Evolutionary conservation across 495 filamentous ascomycete species (phyloP), one percentile per base, ranked within the genome.

Genomic region (Aspergillus diversus): DNA sequence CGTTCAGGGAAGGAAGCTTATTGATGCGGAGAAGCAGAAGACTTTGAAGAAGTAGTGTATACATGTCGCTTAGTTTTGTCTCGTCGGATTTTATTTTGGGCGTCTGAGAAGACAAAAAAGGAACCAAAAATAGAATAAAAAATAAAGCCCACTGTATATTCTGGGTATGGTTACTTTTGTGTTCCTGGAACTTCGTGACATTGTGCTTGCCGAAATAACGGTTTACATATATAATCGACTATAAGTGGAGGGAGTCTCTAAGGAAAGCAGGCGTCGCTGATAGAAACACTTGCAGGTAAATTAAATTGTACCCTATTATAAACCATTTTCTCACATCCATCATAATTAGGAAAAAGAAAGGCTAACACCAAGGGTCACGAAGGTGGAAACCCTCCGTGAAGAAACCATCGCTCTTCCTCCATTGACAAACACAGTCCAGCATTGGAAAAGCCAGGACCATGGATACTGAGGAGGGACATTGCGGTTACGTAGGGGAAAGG

Each of bases 1-100:
- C 69, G 88, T 99, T 13, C 84, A 87, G 79, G 91, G 90, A 12
- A 81, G 86, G 67, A 90, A 89, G 81, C 80, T 92, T 73, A 91
- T 97, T 67, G 89, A 92, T 85, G 95, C 93, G 27, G 92, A 97
- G 86, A 98, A 98, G 86, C 95, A 98, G 84, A 98, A 97, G 89
- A 98, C 92, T 31, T 73, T 99, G 77, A 99, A 99, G 87, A 85
- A 92, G 81, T 98, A 84, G 51, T 43, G n/a, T 42, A 42, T 57
- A 17, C 37, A 34, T 55, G 33, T 55, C 12, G 34, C 32, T 55
- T 37, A 43, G 11, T 5, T 43, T 12, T 43, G 11, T 6, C 27
- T 35, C 13, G 37, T 33, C 52, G 11, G 5, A 13, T 43, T 43
- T 8, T 43, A 4, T 43, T 43, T 39, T 39, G 37, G 39, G 5